These are phyloP conservation scores for Penicillium verhagenii DNA, from an alignment of 495 filamentous ascomycete species.

Conservation along the genomic window DNA sequence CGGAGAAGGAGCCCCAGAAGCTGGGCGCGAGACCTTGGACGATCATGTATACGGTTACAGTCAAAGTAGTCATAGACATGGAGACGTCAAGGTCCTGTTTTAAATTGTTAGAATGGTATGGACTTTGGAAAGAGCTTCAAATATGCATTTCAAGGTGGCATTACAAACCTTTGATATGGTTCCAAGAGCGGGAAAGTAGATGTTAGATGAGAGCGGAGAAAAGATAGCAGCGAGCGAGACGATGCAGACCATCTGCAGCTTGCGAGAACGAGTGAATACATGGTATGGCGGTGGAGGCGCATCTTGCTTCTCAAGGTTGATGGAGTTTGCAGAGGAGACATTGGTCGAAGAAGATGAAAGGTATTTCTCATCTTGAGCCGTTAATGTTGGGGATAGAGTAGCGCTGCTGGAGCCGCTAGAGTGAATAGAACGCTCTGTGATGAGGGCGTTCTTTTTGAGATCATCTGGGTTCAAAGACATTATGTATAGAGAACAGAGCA, in stretches of 20 bases:
- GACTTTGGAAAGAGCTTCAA: too few relatives aligned
- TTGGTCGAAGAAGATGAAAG: slow-evolving; percentile 2
- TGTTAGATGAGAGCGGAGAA: slow-evolving; percentile 73
- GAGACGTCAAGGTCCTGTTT: slow-evolving; percentile 26
- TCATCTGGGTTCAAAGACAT: slow-evolving; percentile 14
- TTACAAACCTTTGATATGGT: slow-evolving; percentile 33
- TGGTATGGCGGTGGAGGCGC: slow-evolving; percentile 38
- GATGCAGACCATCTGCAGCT: slow-evolving; percentile 63
- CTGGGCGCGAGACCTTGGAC: slow-evolving; percentile 47
- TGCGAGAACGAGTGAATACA: slow-evolving; percentile 56
- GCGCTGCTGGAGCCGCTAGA: slow-evolving; percentile 14
- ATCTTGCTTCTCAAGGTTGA: slow-evolving; percentile 24
- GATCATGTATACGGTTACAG: slow-evolving; percentile 45
- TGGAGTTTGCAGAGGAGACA: slow-evolving; percentile 22
- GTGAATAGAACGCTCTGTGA: slow-evolving; percentile 15
- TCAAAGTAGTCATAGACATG: slow-evolving; percentile 36
- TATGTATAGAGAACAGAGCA: slow-evolving; percentile 3
- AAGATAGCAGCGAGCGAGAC: slow-evolving; percentile 48
- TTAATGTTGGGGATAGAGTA: slow-evolving; percentile 8
- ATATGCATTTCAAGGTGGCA: too few relatives aligned
- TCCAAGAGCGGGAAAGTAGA: slow-evolving; percentile 72
- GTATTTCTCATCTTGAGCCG: slow-evolving; percentile 17
- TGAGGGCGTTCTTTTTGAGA: slow-evolving; percentile 7
- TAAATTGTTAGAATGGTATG: slow-evolving; percentile 1
- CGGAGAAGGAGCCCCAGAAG: slow-evolving; percentile 45